phyloP scores from a whole-genome alignment of 2,329 filamentous ascomycete genomes.

The Nannizzia gypsea region DNA sequence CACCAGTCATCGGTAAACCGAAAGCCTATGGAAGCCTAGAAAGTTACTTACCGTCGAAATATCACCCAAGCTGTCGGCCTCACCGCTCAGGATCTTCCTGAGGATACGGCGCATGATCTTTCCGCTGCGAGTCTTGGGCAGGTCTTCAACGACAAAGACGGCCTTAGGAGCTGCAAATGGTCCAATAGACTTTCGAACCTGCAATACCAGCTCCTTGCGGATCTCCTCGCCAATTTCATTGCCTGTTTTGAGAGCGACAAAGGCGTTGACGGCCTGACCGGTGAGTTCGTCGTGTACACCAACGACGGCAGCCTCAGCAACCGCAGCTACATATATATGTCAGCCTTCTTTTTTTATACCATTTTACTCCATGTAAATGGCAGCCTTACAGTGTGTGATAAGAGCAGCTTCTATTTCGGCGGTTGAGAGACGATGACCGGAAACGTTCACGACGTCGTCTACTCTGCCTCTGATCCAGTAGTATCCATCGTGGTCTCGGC shows the following conservation, averaged over 20 bases:
- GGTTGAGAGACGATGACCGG: slow-evolving; percentile 87
- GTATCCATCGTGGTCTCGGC: slow-evolving; percentile 93
- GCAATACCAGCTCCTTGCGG: slow-evolving; percentile 84
- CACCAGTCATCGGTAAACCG: background rate
- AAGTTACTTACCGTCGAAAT: slow-evolving; percentile 63
- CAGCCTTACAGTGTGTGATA: slow-evolving; percentile 62
- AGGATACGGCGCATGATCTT: slow-evolving; percentile 99
- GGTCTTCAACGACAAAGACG: slow-evolving; percentile 78
- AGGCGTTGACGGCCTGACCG: slow-evolving; percentile 93
- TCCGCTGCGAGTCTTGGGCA: slow-evolving; percentile 92
- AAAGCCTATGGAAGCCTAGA: background rate
- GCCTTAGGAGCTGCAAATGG: slow-evolving; percentile 95
- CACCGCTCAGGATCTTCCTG: slow-evolving; percentile 91
- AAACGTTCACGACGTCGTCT: slow-evolving; percentile 97
- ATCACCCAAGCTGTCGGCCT: slow-evolving; percentile 94
- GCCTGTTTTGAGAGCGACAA: slow-evolving; percentile 82
- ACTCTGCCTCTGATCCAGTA: slow-evolving; percentile 99
- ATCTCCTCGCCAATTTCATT: slow-evolving; percentile 53
- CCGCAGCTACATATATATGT: slow-evolving; percentile 40
- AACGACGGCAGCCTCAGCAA: slow-evolving; percentile 91
- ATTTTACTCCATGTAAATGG: no score
- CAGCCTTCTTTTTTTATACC: slow-evolving; percentile 10
- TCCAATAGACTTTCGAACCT: slow-evolving; percentile 94
- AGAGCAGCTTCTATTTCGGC: slow-evolving; percentile 96
- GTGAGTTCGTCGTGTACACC: slow-evolving; percentile 88